A percentile compares a stretch with the other conserved stretches of the same genome.
Conservation (phyloP, 2,329 filamentous ascomycete genomes). For the Colletotrichum godetiae region DNA sequence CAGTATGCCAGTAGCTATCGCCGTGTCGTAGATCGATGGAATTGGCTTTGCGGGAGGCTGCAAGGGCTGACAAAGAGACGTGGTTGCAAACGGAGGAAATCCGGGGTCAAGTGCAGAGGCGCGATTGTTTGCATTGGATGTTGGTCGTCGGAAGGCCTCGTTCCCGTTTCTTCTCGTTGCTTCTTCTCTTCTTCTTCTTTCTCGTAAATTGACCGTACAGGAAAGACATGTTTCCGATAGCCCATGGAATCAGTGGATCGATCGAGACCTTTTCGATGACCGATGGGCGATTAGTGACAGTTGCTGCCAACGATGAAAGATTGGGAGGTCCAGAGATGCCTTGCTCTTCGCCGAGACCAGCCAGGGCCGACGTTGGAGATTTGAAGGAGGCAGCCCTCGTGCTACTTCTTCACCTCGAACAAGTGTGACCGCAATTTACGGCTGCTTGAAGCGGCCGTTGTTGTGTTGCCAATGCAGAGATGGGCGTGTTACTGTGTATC, state of each 20-base stretch:
- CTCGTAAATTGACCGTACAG: background rate
- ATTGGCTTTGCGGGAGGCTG: background rate
- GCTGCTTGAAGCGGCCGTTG: constrained; percentile 6
- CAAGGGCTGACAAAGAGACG: background rate
- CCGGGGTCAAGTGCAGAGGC: background rate
- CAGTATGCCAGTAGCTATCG: background rate
- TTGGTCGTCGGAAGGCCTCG: background rate
- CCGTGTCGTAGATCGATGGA: background rate
- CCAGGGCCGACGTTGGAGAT: background rate
- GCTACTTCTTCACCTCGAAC: constrained; percentile 15
- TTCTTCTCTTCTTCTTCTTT: background rate
- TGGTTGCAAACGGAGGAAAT: background rate
- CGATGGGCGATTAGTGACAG: background rate
- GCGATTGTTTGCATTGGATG: background rate
- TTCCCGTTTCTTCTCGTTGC: background rate
- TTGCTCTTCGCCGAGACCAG: background rate
- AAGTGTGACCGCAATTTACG: constrained; percentile 18
- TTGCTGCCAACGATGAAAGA: background rate
- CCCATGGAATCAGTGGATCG: background rate
- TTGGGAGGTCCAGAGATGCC: background rate
- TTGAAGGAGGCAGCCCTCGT: background rate
- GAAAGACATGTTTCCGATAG: constrained; percentile 4
- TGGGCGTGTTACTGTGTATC: background rate
- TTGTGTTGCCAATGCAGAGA: background rate
- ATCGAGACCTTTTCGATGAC: background rate